phyloP scores from a whole-genome alignment of 2,329 filamentous ascomycete genomes.

The Calycina marina region DNA sequence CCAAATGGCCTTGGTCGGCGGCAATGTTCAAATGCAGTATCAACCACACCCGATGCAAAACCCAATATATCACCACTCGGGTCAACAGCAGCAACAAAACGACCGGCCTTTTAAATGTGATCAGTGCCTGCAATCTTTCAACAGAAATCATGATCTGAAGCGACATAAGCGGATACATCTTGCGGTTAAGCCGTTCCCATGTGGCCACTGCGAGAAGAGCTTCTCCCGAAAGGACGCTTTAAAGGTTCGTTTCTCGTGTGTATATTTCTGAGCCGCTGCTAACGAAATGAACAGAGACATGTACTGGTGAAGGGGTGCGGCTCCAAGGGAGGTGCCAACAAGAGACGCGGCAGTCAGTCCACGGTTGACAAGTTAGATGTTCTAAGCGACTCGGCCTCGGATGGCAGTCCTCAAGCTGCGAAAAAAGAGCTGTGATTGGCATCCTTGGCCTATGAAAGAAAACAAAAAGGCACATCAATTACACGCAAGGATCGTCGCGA shows the following conservation, averaged over 20 bases:
- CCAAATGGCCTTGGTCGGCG: conserved; percentile 56
- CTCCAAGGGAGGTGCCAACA: conserved; percentile 9
- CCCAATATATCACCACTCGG: conserved; percentile 44
- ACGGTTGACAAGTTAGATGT: conserved; percentile 19
- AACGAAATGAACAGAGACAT: conserved; percentile 36
- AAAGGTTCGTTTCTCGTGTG: conserved; percentile 52
- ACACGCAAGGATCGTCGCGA: too few species aligned
- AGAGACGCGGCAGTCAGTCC: conserved; percentile 15
- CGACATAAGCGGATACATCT: conserved; percentile 91
- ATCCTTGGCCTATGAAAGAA: too few species aligned
- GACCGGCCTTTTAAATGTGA: conserved; percentile 94
- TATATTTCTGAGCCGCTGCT: conserved; percentile 15
- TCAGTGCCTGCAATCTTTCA: conserved; percentile 83
- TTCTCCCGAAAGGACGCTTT: conserved; percentile 94
- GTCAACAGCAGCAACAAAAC: conserved; percentile 38
- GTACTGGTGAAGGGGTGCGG: conserved; percentile 55
- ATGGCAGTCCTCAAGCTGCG: conserved; percentile 13
- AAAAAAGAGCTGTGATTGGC: conserved; percentile 15
- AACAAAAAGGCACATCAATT: too few species aligned
- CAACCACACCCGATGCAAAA: conserved; percentile 30
- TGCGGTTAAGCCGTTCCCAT: conserved; percentile 91
- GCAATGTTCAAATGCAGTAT: conserved; percentile 31
- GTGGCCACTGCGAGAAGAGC: conserved; percentile 82
- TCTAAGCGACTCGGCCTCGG: conserved; percentile 20
- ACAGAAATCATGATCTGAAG: conserved; percentile 91